These are phyloP conservation scores for Morella rubra DNA, from an alignment of 306 rosid species.

Conservation along the genomic window DNA sequence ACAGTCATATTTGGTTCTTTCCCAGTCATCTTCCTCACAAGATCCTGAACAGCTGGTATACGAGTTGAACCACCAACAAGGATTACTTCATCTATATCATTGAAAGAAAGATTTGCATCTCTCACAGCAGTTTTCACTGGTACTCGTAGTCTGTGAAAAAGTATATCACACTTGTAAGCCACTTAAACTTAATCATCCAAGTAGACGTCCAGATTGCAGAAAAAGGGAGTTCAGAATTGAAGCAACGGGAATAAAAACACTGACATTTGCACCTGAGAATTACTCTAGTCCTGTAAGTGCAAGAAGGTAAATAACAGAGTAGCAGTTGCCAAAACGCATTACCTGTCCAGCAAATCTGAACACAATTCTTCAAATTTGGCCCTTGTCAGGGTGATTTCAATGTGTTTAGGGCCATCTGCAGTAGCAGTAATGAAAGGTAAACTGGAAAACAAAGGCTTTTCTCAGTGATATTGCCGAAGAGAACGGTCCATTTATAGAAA, in stretches of 20 bases:
- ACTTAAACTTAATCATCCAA: neutral
- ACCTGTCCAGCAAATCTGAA: slow-evolving; percentile 96
- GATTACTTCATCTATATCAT: slow-evolving; percentile 85
- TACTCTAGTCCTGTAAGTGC: neutral
- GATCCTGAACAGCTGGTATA: slow-evolving; percentile 86
- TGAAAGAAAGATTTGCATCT: slow-evolving; percentile 85
- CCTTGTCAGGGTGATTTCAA: slow-evolving; percentile 87
- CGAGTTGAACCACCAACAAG: slow-evolving; percentile 97
- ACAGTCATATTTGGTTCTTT: slow-evolving; percentile 91
- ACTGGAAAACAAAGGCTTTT: slow-evolving; percentile 37
- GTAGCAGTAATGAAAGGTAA: slow-evolving; percentile 93
- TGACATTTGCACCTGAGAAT: neutral
- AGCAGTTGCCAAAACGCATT: slow-evolving; percentile 1
- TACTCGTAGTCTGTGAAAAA: slow-evolving; percentile 53
- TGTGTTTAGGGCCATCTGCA: slow-evolving; percentile 95
- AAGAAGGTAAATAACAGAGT: neutral
- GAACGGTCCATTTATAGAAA: neutral
- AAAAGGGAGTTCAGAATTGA: neutral
- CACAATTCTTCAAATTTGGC: slow-evolving; percentile 90
- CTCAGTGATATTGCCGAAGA: neutral
- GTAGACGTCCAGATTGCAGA: neutral
- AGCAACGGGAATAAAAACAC: neutral
- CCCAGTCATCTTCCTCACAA: slow-evolving; percentile 78
- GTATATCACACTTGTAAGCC: neutral
- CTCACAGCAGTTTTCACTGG: slow-evolving; percentile 87